phyloP scores from a whole-genome alignment of 768 basidiomycete genomes.

The Cubamyces lactineus region DNA sequence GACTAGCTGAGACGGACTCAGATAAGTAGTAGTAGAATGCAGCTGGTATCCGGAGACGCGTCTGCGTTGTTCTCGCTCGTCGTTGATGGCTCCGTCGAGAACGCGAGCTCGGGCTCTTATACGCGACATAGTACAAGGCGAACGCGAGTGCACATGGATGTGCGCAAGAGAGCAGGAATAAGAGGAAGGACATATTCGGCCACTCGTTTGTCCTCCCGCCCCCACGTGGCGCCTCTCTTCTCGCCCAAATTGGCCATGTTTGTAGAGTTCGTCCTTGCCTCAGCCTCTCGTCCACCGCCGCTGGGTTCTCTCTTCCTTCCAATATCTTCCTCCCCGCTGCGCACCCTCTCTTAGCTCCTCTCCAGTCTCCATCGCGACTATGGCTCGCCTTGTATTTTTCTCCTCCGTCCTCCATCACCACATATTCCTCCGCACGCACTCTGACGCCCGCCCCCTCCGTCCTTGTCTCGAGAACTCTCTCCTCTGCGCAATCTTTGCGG shows the following conservation, averaged over 20 bases:
- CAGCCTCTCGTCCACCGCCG: constrained; percentile 14
- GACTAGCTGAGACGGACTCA: background rate
- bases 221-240: constrained; percentile 20
- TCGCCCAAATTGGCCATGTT: constrained; percentile 24
- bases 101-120: too few species aligned
- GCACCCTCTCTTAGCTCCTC: background rate
- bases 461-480: background rate
- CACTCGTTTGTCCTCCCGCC: constrained; percentile 29
- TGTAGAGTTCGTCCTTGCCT: constrained; percentile 19
- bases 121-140: constrained; percentile 27
- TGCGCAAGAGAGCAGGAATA: constrained; percentile 31
- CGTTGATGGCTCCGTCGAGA: constrained; percentile 5
- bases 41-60: background rate
- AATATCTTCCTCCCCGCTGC: background rate
- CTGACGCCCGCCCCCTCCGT: too few species aligned
- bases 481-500: background rate
- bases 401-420: background rate
- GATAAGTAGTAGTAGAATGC: constrained; percentile 9
- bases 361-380: constrained; percentile 23
- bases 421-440: background rate
- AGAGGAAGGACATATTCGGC: constrained; percentile 34
- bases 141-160: background rate
- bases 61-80: constrained; percentile 2
- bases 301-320: constrained; percentile 11
- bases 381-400: constrained; percentile 20